Evolutionary conservation across 2,329 filamentous ascomycete species (phyloP), one percentile per base, ranked within the genome.

Genomic region (Camptophora hylomeconis): DNA sequence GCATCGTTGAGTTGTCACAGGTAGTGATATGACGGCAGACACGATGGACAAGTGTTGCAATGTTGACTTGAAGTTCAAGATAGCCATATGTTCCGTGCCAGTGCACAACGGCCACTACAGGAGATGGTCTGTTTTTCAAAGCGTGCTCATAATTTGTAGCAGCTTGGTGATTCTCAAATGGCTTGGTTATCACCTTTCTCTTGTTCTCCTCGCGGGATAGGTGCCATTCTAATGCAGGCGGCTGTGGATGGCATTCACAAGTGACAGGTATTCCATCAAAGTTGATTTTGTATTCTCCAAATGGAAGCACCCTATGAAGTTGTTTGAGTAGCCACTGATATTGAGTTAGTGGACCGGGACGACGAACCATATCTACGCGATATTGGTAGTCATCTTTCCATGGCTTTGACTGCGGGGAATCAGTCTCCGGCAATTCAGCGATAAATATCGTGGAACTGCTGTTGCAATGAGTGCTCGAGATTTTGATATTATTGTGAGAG

Each of bases 131-230:
- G 11, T 46, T 45, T 39, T 73, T 72, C 7, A 69, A 44, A 2
- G 52, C 51, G 20, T 55, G 53, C 41, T 74, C 70, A 36, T 61
- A 71, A 0, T 45, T 33, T 2, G 58, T 61, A 17, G 68, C 67
- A 35, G 60, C 54, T 31, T 57, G 44, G 0, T 61, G 57, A 37
- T 72, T 58, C 41, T 73, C 70, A 26, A 60, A 62, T 1, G 64
- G 55, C 9, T 50, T 50, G 12, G 63, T 35, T 9, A 34, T 37
- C 5, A 46, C 45, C 23, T 40, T 45, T 24, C 35, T 36, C 24
- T 49, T 2, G 7, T 13, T 23, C 14, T 11, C n/a, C 10, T 19
- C 13, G 3, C 20, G 17, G 10, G 18, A 14, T 14, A 18, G 22
- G 7, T 31, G 16, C 37, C 36, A 42, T 16, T 24, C 20, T 6